Evolutionary conservation across 73 alveolate species (phyloP).

Genomic region (Paramecium sonneborni): DNA sequence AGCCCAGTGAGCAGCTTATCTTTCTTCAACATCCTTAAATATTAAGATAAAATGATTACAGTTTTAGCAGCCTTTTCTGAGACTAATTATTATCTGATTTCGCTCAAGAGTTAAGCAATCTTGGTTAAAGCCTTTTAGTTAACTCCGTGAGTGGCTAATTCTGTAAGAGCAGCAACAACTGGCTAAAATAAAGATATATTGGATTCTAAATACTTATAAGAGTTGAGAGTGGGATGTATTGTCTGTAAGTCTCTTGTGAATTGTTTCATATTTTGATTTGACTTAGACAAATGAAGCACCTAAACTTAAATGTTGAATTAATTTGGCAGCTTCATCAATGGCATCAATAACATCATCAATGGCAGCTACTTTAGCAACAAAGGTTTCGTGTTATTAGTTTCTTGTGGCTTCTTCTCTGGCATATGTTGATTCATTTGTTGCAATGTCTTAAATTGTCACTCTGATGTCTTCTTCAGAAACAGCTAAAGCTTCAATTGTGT

Average conservation of each 20-base stretch:
- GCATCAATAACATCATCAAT: constrained; percentile 65
- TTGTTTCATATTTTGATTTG: constrained; percentile 53
- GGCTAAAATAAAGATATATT: neutral
- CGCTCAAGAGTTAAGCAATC: constrained; percentile 49
- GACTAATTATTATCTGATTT: constrained; percentile 51
- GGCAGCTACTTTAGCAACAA: constrained; percentile 26
- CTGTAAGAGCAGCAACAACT: constrained; percentile 49
- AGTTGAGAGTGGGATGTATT: constrained; percentile 51
- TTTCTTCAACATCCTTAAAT: constrained; percentile 42
- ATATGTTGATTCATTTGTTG: constrained; percentile 37
- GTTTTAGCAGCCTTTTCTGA: constrained; percentile 19
- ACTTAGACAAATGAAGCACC: constrained; percentile 67
- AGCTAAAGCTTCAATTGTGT: constrained; percentile 55
- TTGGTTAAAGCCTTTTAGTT: constrained; percentile 55
- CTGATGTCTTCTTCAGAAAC: constrained; percentile 54
- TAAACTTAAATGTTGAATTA: constrained; percentile 56
- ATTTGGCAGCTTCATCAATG: constrained; percentile 65
- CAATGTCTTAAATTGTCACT: constrained; percentile 48
- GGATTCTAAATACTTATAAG: constrained; percentile 7
- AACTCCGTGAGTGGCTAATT: constrained; percentile 53
- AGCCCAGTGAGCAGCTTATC: constrained; percentile 57
- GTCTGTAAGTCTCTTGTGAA: constrained; percentile 55
- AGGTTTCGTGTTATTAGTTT: constrained; percentile 46
- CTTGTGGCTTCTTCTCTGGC: constrained; percentile 61
- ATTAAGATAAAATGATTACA: neutral